Evolutionary conservation across 1,284 basidiomycete genomes (phyloP).

Genomic region (Fistulinella cinereoalba): DNA sequence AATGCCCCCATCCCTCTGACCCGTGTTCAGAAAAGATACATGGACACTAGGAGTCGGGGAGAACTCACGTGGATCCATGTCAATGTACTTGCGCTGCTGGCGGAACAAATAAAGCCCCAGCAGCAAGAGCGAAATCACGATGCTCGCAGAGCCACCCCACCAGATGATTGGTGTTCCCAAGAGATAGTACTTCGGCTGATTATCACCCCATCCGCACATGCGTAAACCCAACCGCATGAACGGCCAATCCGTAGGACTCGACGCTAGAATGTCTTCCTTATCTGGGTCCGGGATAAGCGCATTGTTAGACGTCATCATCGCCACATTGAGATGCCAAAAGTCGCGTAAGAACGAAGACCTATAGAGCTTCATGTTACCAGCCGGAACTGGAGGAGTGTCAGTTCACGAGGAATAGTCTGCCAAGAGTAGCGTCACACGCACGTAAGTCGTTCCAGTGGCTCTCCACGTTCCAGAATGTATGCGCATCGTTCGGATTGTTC

Average conservation of each 20-base stretch:
- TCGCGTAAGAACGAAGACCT: slow-evolving; percentile 92
- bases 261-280: slow-evolving; percentile 96
- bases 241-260: slow-evolving; percentile 92
- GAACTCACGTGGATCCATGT: slow-evolving; percentile 80
- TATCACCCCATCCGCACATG: slow-evolving; percentile 97
- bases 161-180: slow-evolving; percentile 91
- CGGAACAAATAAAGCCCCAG: slow-evolving; percentile 76
- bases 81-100: slow-evolving; percentile 84
- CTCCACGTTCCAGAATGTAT: slow-evolving; percentile 98
- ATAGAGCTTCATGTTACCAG: slow-evolving; percentile 82
- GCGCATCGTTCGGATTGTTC: slow-evolving; percentile 77
- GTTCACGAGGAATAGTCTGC: not conserved
- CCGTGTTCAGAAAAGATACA: slow-evolving; percentile 10
- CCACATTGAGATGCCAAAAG: slow-evolving; percentile 98
- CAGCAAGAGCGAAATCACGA: slow-evolving; percentile 56
- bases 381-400: slow-evolving; percentile 58
- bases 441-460: slow-evolving; percentile 92
- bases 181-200: slow-evolving; percentile 89
- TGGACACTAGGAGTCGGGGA: not conserved
- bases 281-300: slow-evolving; percentile 95
- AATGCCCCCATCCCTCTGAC: slow-evolving; percentile 88
- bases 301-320: slow-evolving; percentile 99
- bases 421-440: slow-evolving; percentile 43
- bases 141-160: slow-evolving; percentile 78
- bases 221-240: slow-evolving; percentile 84